phyloP scores from a whole-genome alignment of 23 red algal genomes.

The Chondrus crispus region DNA sequence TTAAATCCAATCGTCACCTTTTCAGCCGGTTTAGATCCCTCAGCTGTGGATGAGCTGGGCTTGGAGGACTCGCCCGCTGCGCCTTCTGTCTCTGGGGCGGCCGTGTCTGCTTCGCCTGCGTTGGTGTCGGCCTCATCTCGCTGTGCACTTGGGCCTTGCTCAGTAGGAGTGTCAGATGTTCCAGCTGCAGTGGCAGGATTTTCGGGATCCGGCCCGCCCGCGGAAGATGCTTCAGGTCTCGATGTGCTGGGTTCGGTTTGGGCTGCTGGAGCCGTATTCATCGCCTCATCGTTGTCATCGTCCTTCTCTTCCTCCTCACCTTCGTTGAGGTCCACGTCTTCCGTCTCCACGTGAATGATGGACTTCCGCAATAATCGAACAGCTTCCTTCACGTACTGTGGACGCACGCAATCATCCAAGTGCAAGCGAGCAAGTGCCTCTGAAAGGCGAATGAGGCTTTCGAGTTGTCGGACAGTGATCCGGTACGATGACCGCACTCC shows the following conservation, averaged over 20 bases:
- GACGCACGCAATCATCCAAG: constrained; percentile 79
- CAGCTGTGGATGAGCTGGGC: background rate
- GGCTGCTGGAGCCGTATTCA: constrained; percentile 18
- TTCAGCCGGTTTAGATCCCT: background rate
- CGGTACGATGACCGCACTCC: constrained; percentile 77
- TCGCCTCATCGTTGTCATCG: constrained; percentile 22
- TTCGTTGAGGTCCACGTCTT: constrained; percentile 88
- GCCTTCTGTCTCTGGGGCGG: background rate
- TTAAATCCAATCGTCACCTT: constrained; percentile 78
- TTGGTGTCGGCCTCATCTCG: background rate
- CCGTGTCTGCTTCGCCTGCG: background rate
- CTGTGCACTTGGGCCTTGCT: background rate
- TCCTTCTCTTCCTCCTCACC: constrained; percentile 47
- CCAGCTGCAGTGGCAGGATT: background rate
- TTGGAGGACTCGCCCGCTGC: background rate
- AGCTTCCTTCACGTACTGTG: constrained; percentile 94
- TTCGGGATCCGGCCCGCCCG: background rate
- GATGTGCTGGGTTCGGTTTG: background rate
- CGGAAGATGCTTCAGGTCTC: background rate
- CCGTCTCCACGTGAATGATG: constrained; percentile 94
- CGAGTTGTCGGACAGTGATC: constrained; percentile 98
- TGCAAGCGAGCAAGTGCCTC: constrained; percentile 97
- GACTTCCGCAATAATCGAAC: constrained; percentile 88
- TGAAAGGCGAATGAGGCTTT: constrained; percentile 94
- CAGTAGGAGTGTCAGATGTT: background rate